Conservation (phyloP, 2,329 filamentous ascomycete genomes). For the Fusarium concolor region DNA sequence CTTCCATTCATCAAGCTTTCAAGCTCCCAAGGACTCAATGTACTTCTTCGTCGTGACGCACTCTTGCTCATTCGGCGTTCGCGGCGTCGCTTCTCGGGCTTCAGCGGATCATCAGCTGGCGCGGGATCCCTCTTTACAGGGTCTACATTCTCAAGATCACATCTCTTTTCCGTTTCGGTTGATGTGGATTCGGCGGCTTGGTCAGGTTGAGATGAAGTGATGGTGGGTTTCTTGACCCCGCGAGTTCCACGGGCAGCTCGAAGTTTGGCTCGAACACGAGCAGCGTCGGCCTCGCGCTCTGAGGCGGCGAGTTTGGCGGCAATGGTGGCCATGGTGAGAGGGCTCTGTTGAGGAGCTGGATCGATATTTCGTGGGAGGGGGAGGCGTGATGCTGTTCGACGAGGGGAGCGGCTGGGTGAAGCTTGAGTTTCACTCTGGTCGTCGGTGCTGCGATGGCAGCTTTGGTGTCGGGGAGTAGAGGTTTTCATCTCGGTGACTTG, state of each 20-base stretch:
- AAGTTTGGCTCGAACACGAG: slow-evolving; percentile 71
- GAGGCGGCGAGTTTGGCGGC: slow-evolving; percentile 73
- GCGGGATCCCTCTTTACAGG: slow-evolving; percentile 51
- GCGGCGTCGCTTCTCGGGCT: slow-evolving; percentile 60
- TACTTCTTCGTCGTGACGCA: slow-evolving; percentile 76
- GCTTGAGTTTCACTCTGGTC: slow-evolving; percentile 28
- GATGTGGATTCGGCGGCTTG: slow-evolving; percentile 8
- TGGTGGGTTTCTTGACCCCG: slow-evolving; percentile 49
- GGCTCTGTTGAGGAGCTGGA: slow-evolving; percentile 63
- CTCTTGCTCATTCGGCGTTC: slow-evolving; percentile 65
- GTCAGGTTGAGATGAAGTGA: slow-evolving; percentile 38
- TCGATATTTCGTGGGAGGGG: slow-evolving; percentile 53
- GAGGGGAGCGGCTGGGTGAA: slow-evolving; percentile 36
- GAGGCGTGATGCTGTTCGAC: slow-evolving; percentile 38
- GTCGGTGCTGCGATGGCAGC: slow-evolving; percentile 26
- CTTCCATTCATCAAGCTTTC: slow-evolving; percentile 69
- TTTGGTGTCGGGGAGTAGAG: slow-evolving; percentile 34
- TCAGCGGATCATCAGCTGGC: slow-evolving; percentile 38
- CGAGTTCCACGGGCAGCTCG: slow-evolving; percentile 61
- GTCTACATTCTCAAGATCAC: slow-evolving; percentile 47
- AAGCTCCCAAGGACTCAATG: slow-evolving; percentile 79
- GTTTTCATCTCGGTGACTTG: slow-evolving; percentile 23
- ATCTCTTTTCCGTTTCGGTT: slow-evolving; percentile 20
- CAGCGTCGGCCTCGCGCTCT: slow-evolving; percentile 72
- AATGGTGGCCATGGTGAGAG: slow-evolving; percentile 70